Evolutionary conservation across 345 rosid genomes (phyloP), one percentile per base, ranked within the genome.

Genomic region (Gossypium anomalum): DNA sequence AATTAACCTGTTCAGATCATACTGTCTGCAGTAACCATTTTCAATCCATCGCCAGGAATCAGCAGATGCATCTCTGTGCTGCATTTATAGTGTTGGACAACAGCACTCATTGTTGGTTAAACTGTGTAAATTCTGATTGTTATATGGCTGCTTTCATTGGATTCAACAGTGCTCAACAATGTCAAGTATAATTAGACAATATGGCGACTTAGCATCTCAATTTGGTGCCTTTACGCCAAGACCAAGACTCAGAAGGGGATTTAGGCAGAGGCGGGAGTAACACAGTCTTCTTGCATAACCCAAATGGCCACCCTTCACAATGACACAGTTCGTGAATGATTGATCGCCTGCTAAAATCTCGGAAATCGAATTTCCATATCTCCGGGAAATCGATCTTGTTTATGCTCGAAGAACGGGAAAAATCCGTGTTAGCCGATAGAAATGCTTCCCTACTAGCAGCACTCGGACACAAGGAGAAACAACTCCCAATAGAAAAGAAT

Each of bases 221-320:
- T 79, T 81, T 78, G 1, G 38, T 60, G 22, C 87, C 87, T 73
- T 86, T 95, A 63, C 82, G 84, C 99, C 98, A 93, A 1, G 87
- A 83, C 98, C 98, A 93, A 15, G 99, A 88, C 73, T 93, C 94
- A 2, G 97, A 82, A 8, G 99, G 99, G 16, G 94, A 90, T 75
- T 91, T 91, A 9, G 98, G 98, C 73, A 95, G 82, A 2, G 98
- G 97, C 13, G 98, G 99, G 79, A 93, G 98, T 60, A 90, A 73
- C 63, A 83, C 76, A 3, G 86, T 88, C 81, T 86, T 95, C 87
- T 94, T 82, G 87, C 94, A 90, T 0, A 91, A 84, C 23, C 99
- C 98, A 45, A 95, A 91, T 0, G 97, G 99, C 99, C 97, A 91
- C 34, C 99, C 98, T 75, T 91, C 87, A 22, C 94, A 90, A 52